These are phyloP conservation scores for Xylaria sp. DNA, from an alignment of 2,329 filamentous ascomycete genomes.

Conservation along the genomic window DNA sequence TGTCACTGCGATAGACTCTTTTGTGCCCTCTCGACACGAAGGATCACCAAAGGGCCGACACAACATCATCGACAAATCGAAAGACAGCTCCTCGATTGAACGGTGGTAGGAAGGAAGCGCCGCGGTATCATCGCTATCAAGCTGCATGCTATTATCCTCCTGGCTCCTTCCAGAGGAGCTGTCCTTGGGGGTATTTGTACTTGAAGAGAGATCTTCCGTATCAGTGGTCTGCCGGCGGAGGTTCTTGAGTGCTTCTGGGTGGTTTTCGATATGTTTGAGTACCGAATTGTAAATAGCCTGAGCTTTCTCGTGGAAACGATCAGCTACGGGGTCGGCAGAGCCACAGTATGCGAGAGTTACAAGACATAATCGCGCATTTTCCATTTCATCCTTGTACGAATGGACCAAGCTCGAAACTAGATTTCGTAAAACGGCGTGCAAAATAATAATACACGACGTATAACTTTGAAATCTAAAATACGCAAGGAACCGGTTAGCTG, in stretches of 20 bases:
- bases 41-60: conserved; percentile 2
- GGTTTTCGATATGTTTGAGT: neutral
- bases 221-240: neutral
- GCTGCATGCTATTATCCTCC: neutral
- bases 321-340: neutral
- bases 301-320: neutral
- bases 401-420: neutral
- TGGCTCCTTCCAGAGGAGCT: neutral
- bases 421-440: neutral
- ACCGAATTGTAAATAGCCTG: neutral
- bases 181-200: neutral
- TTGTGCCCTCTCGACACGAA: neutral
- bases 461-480: conserved; percentile 12
- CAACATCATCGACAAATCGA: neutral
- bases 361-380: conserved; percentile 6
- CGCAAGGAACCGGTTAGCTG: neutral
- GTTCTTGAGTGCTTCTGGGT: neutral
- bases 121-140: neutral
- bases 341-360: conserved; percentile 9
- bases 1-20: conserved; percentile 1
- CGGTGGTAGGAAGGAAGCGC: neutral
- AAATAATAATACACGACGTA: conserved; percentile 13
- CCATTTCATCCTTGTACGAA: neutral
- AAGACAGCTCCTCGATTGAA: neutral
- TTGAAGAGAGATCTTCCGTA: no score